Evolutionary conservation across 805 yeast species (phyloP).

Genomic region (Saccharomyces eubayanus): DNA sequence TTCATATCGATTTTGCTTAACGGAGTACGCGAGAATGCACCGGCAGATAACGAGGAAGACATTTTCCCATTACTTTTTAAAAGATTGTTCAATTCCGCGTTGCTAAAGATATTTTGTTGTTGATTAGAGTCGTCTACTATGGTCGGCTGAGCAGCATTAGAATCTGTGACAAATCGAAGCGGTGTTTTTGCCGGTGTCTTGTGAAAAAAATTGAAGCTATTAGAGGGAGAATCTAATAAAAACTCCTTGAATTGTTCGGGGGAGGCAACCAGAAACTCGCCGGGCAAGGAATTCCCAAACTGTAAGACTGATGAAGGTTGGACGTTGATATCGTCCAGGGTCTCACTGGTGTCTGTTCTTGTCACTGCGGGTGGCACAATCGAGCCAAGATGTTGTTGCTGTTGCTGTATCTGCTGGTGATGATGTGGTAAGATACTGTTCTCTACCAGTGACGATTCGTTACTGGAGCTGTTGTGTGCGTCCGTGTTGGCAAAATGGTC

Average conservation of each 20-base stretch:
- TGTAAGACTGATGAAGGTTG: slow-evolving; percentile 31
- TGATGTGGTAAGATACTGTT: slow-evolving; percentile 15
- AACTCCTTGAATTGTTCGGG: slow-evolving; percentile 32
- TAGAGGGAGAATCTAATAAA: slow-evolving; percentile 27
- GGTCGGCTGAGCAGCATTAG: slow-evolving; percentile 6
- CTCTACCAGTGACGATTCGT: slow-evolving; percentile 22
- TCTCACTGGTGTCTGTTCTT: slow-evolving; percentile 11
- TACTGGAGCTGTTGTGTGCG: slow-evolving; percentile 4
- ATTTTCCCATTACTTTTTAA: neutral
- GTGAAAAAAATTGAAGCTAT: slow-evolving; percentile 25
- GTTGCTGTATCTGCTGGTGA: neutral
- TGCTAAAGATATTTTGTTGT: neutral
- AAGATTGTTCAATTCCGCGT: neutral
- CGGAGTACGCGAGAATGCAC: slow-evolving; percentile 19
- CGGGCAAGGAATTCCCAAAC: slow-evolving; percentile 16
- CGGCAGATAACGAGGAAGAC: neutral
- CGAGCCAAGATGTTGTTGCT: neutral
- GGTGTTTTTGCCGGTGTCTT: slow-evolving; percentile 32
- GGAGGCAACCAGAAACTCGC: slow-evolving; percentile 28
- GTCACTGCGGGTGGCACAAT: neutral
- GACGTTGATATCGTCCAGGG: slow-evolving; percentile 25
- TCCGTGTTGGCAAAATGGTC: neutral
- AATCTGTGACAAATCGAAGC: slow-evolving; percentile 23
- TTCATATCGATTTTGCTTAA: slow-evolving; percentile 27
- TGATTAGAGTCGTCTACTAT: slow-evolving; percentile 1